Percentiles rank a stretch among this genome's conserved stretches.
phyloP scores from a whole-genome alignment of 2,329 filamentous ascomycete genomes.

The Fusarium nematophilum region DNA sequence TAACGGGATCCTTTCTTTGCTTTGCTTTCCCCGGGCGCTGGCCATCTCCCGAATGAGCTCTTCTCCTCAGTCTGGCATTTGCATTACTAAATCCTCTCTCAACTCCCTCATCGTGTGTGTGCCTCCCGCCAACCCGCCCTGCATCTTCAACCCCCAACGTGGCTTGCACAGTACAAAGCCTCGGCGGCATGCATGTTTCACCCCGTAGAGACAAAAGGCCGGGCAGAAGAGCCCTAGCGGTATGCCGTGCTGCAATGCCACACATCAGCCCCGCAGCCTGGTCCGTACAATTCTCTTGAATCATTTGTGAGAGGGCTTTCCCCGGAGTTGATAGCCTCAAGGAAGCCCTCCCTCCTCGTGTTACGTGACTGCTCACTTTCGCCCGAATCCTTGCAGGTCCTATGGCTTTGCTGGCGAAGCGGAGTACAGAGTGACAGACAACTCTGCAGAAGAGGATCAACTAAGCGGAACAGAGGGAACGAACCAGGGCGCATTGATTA shows the following conservation, averaged over 20 bases:
- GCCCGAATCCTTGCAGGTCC: background rate
- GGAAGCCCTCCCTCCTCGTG: background rate
- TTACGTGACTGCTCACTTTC: slow-evolving; percentile 5
- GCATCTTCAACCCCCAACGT: slow-evolving; percentile 3
- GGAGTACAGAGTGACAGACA: too few species aligned
- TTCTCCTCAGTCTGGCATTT: too few species aligned
- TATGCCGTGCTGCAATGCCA: slow-evolving; percentile 22
- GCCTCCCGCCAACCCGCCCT: background rate
- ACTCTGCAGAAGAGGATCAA: too few species aligned
- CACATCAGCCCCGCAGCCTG: slow-evolving; percentile 4
- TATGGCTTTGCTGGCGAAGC: too few species aligned
- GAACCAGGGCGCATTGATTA: too few species aligned
- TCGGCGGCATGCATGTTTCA: slow-evolving; percentile 39
- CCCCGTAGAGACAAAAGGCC: slow-evolving; percentile 15
- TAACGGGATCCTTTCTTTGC: too few species aligned
- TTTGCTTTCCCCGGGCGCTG: too few species aligned
- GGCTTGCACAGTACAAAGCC: slow-evolving; percentile 17
- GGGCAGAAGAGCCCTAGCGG: slow-evolving; percentile 10
- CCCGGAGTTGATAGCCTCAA: background rate
- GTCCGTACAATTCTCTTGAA: background rate
- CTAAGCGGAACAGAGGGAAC: too few species aligned
- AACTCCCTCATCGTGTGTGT: background rate
- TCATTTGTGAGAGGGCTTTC: background rate
- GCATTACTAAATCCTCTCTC: slow-evolving; percentile 1
- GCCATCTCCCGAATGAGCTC: too few species aligned